phyloP scores from a whole-genome alignment of 2,329 filamentous ascomycete genomes.

The Hypoxylon sp. region DNA sequence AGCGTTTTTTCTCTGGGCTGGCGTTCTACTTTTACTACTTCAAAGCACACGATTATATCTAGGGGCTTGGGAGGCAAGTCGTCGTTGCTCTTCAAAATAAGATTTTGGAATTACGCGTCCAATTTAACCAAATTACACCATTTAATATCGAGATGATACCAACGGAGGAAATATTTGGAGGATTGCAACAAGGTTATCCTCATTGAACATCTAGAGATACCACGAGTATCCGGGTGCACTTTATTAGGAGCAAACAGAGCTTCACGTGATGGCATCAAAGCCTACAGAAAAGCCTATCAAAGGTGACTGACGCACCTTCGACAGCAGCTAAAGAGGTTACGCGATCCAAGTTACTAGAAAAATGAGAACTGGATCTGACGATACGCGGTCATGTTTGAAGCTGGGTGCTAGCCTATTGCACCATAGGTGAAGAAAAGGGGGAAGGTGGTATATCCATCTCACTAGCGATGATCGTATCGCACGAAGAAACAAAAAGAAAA shows the following conservation, averaged over 20 bases:
- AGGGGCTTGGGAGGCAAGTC: not conserved
- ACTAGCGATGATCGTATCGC: not conserved
- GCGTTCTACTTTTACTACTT: conserved; percentile 21
- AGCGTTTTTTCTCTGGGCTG: conserved; percentile 35
- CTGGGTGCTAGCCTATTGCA: not conserved
- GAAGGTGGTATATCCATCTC: not conserved
- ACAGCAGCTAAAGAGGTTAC: not conserved
- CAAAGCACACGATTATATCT: conserved; percentile 1
- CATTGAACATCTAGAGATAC: not conserved
- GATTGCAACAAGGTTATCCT: not conserved
- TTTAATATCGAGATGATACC: conserved; percentile 32
- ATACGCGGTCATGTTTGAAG: not conserved
- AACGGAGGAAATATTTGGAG: not conserved
- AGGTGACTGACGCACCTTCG: not conserved
- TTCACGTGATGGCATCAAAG: not conserved
- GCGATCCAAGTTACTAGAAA: not conserved
- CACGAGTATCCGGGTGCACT: not conserved
- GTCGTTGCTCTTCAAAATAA: conserved; percentile 3
- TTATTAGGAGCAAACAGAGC: not conserved
- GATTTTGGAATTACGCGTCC: not conserved
- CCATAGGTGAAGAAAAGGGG: not conserved
- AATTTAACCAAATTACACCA: conserved; percentile 1
- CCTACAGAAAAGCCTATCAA: not conserved
- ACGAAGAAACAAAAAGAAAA: not conserved
- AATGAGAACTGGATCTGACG: not conserved